Evolutionary conservation across 129 eudicot species (phyloP), one percentile per base, ranked within the genome.

Genomic region (Oenanthe sinensis): DNA sequence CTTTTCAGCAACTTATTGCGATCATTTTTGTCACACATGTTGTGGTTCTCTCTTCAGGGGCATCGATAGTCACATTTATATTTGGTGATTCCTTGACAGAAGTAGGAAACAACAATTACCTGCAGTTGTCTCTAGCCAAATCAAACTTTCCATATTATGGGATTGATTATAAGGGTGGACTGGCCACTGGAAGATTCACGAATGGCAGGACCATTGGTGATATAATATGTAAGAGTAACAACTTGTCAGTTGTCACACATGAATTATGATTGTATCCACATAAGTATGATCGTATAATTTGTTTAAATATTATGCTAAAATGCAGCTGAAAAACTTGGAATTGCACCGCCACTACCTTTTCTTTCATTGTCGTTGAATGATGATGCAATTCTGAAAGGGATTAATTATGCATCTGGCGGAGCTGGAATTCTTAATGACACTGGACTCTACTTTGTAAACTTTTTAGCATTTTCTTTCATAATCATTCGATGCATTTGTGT

Each of bases 151-250:
- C 96, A 0, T 85, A 45, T 37, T 93, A 93, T 22, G 98, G 98
- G 0, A 83, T 93, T 26, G 98, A 93, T 75, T 93, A 75, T 75
- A 24, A 3, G 4, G 87, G 80, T 44, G 89, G 89, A 33, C 79
- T 82, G 78, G 85, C 97, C 42, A 93, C 98, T 1, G 98, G 98
- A 47, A 81, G 98, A 79, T 93, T 93, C 84, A 93, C 86, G 2
- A 93, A 93, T 55, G 98, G 98, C 36, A 86, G 98, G 67, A 93
- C 98, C n/a, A 91, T 93, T 24, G 98, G 98, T 58, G 98, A 93
- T 80, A 85, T 93, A 68, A 84, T 93, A 71, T 89, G 98, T 93
- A 88, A 48, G 60, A 16, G 4, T 0, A 0, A 37, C 1, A 5
- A 28, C 26, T 10, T n/a, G 4, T 36, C 24, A 45, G 1, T 15